phyloP scores from a whole-genome alignment of 352 stramenopile genomes.

The Globisporangium nunn region DNA sequence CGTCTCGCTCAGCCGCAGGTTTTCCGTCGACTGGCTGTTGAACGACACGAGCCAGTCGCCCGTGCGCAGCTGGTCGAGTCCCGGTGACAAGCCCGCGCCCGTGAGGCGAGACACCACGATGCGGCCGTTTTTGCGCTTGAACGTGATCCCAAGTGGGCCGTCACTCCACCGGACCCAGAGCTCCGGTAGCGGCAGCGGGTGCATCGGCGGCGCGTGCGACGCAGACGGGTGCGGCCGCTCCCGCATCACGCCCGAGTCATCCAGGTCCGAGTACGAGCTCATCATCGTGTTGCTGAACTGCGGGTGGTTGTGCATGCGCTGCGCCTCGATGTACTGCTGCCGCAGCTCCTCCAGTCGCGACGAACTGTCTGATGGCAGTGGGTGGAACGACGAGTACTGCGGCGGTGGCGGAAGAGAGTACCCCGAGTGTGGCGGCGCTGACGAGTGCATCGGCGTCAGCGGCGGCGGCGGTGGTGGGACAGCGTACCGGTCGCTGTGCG shows the following conservation, averaged over 20 bases:
- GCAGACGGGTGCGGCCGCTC: slow-evolving; percentile 14
- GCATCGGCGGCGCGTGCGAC: neutral
- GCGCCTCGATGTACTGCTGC: slow-evolving; percentile 61
- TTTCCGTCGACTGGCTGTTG: slow-evolving; percentile 52
- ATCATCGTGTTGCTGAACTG: slow-evolving; percentile 26
- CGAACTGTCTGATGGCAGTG: neutral
- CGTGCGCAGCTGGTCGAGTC: slow-evolving; percentile 52
- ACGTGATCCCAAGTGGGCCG: slow-evolving; percentile 69
- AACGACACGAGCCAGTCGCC: slow-evolving; percentile 79
- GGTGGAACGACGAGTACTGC: slow-evolving; percentile 16
- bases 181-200: slow-evolving; percentile 33
- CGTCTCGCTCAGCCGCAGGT: slow-evolving; percentile 59
- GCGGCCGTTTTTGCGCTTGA: slow-evolving; percentile 69
- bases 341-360: slow-evolving; percentile 47
- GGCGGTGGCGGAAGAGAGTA: slow-evolving; percentile 11
- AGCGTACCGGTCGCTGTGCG: neutral
- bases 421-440: neutral
- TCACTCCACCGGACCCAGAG: slow-evolving; percentile 70
- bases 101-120: slow-evolving; percentile 76
- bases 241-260: slow-evolving; percentile 54
- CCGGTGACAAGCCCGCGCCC: slow-evolving; percentile 52
- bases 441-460: neutral
- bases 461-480: neutral
- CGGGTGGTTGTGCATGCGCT: slow-evolving; percentile 47
- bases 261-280: slow-evolving; percentile 61